A percentile compares a stretch with the other conserved stretches of the same genome.
phyloP scores from a whole-genome alignment of 495 filamentous ascomycete species.

The Penicillium atrosanguineum region DNA sequence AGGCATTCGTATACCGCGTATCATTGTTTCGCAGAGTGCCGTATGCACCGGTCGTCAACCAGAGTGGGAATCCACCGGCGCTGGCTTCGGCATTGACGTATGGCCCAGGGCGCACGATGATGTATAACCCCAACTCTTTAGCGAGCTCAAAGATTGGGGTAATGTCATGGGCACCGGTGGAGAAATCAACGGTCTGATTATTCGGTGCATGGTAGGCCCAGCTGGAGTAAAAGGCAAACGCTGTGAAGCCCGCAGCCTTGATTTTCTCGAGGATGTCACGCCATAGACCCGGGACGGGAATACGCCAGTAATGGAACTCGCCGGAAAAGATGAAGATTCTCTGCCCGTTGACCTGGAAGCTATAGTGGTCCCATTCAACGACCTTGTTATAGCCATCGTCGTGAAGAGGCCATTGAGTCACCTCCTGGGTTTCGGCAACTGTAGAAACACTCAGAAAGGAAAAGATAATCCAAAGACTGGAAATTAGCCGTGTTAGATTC shows the following conservation, averaged over 20 bases:
- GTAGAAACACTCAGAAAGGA: slow-evolving; percentile 18
- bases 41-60: slow-evolving; percentile 62
- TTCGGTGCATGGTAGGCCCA: slow-evolving; percentile 57
- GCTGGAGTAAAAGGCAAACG: slow-evolving; percentile 54
- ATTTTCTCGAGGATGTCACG: slow-evolving; percentile 61
- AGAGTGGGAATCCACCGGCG: slow-evolving; percentile 59
- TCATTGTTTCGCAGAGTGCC: slow-evolving; percentile 57
- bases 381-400: slow-evolving; percentile 50
- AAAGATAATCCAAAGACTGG: slow-evolving; percentile 11
- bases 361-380: slow-evolving; percentile 59
- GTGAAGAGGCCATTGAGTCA: slow-evolving; percentile 45
- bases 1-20: slow-evolving; percentile 52
- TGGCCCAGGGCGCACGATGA: slow-evolving; percentile 38
- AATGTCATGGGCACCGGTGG: slow-evolving; percentile 53
- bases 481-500: slow-evolving; percentile 11
- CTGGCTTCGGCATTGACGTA: slow-evolving; percentile 53
- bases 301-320: slow-evolving; percentile 61
- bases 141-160: slow-evolving; percentile 52
- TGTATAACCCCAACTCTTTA: slow-evolving; percentile 45
- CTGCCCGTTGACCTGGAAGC: slow-evolving; percentile 53
- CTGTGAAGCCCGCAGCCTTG: slow-evolving; percentile 58
- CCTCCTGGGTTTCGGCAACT: slow-evolving; percentile 18
- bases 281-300: slow-evolving; percentile 59
- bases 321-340: slow-evolving; percentile 59
- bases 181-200: slow-evolving; percentile 54